Evolutionary conservation across 371 early-diverging fungal genomes (phyloP).

Genomic region (Apophysomyces sp.): DNA sequence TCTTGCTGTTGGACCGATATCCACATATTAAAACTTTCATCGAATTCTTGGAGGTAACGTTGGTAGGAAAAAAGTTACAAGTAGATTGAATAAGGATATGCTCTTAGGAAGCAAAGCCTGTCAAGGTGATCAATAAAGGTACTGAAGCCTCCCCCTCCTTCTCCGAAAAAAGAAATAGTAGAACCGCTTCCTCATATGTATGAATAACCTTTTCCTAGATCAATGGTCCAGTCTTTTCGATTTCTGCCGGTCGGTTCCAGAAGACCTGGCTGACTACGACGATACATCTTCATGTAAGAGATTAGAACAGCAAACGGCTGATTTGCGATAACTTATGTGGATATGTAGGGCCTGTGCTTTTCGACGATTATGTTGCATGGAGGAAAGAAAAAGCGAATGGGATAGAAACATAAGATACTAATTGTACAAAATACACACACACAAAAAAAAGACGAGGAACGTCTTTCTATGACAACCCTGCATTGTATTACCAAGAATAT

Average conservation of each 20-base stretch:
- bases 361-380: constrained; percentile 48
- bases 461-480: not conserved
- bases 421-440: not conserved
- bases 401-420: not conserved
- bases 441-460: not conserved
- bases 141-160: no score
- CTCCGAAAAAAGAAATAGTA: no score
- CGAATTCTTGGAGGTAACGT: constrained; percentile 27
- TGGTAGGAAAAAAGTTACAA: not conserved
- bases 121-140: constrained; percentile 44
- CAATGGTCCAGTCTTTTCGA: constrained; percentile 46
- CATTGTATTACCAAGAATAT: not conserved
- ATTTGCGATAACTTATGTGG: not conserved
- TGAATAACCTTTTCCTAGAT: constrained; percentile 25
- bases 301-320: not conserved
- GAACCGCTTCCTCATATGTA: no score
- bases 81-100: not conserved
- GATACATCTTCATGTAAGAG: constrained; percentile 39
- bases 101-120: constrained; percentile 30
- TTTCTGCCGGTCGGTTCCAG: constrained; percentile 31
- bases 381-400: constrained; percentile 1
- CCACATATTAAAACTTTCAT: constrained; percentile 28
- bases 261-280: constrained; percentile 32
- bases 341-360: constrained; percentile 39
- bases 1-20: constrained; percentile 23